Base-by-base conservation (phyloP, 2,329 filamentous ascomycete genomes). In the Fusarium algeriense region DNA sequence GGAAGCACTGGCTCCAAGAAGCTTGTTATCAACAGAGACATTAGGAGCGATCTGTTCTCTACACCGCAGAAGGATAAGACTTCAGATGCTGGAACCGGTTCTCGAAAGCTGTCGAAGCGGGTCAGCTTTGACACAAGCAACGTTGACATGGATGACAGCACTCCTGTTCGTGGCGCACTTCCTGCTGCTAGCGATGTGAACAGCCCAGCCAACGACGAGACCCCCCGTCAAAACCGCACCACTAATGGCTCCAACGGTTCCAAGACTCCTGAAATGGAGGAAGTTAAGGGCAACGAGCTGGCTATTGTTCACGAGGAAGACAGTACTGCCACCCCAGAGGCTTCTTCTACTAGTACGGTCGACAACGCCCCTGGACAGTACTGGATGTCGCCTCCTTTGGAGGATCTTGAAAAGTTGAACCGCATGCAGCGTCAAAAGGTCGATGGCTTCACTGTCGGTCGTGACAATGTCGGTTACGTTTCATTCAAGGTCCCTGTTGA, bases 11-110 rank as follows among this genome's bases (percentile, higher is more conserved):
- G 89, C 46, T 89, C 97, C 74, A 98, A 98, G 84, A 95, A 94
- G 80, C 88, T 99, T 61, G 92, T 95, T 57, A 98, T 99, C 79
- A 97, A 98, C 81, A 91, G 94, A 70, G 92, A 91, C 73, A 86
- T 99, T 78, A 89, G 93, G 58, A 94, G 88, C 63, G 92, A 93
- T 75, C 84, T 91, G 19, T 92, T 91, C 78, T 87, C 86, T 5
- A 88, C 89, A 3, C 88, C 89, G 0, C 86, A 83, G 58, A 89
- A 86, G 77, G 85, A 87, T 38, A 86, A 84, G 74, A 76, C 80
- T 19, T 69, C 77, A 4, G 74, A 78, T 23, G 86, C 86, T 17
- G 67, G 71, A 75, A 81, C 45, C 63, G 79, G 68, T 79, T 84
- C 69, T 35, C 84, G 86, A 56, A 90, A 90, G 76, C 82, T 93